Evolutionary conservation across 2,329 filamentous ascomycete species (phyloP), one percentile per base, ranked within the genome.

Genomic region (Rhinocladiella mackenziei): DNA sequence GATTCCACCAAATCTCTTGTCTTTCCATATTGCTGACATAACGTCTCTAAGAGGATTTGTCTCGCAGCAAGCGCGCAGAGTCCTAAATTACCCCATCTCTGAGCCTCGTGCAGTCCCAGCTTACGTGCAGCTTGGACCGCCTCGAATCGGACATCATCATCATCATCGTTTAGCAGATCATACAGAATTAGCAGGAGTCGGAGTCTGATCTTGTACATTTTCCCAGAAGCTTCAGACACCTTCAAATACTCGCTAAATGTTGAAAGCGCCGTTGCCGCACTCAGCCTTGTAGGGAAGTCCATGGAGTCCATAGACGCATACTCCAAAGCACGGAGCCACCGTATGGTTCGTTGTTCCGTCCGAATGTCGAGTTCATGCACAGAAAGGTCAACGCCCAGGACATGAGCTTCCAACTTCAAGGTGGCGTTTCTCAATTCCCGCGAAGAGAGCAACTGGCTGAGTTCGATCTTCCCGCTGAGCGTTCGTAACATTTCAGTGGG

Each of bases 91-190:
- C 52, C 53, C 4, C 48, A 18, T 10, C 25, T n/a, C 25, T 10
- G 2, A 7, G 15, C 10, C 8, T 40, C 17, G 22, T 36, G 42
- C 17, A 45, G 22, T 18, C 30, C n/a, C 13, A 56, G 18, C 10
- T 23, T 31, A 10, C 38, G 33, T 5, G 42, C 39, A 31, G 46
- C 45, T 23, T 41, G 17, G 5, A 68, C 77, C 5, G 82, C 83
- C 1, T 77, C 62, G 23, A 83, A 76, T 32, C 91, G 80, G 51
- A 96, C 77, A 45, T 96, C 89, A 50, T 95, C 87, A 60, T 97
- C 91, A 60, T 97, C 91, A 60, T 97, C 92, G 59, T 86, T 85
- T 3, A 94, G 73, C 33, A 81, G 72, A 60, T 88, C 82, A 63
- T 92, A 89, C 1, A 91, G 68, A 3, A 82, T 71, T 51, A 49